Evolutionary conservation across 2,329 filamentous ascomycete species (phyloP).

Genomic region (Fusarium robinianum): DNA sequence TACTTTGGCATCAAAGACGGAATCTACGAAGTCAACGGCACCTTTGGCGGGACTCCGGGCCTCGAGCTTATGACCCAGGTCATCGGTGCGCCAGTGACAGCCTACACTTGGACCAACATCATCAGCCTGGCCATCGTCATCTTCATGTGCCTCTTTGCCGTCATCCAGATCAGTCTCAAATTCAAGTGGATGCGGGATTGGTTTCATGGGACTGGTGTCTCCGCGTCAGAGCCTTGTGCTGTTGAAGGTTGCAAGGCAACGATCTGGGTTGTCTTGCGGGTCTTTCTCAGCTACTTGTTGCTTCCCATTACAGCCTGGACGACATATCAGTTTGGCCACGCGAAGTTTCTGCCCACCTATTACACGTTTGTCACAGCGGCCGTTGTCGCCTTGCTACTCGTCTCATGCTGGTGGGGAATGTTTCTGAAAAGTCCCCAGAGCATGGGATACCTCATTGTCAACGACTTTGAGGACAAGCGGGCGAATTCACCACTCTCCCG

Average conservation of each 20-base stretch:
- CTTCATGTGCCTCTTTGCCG: conserved; percentile 62
- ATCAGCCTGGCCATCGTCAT: conserved; percentile 64
- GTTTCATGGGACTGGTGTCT: conserved; percentile 42
- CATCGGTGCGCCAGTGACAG: conserved; percentile 64
- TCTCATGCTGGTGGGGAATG: conserved; percentile 39
- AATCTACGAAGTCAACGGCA: conserved; percentile 69
- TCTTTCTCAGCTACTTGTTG: conserved; percentile 77
- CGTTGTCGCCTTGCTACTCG: conserved; percentile 30
- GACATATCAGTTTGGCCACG: conserved; percentile 66
- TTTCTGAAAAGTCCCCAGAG: conserved; percentile 23
- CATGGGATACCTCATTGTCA: conserved; percentile 40
- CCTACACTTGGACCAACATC: conserved; percentile 71
- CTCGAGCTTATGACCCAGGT: conserved; percentile 70
- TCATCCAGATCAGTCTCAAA: conserved; percentile 48
- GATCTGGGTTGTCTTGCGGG: conserved; percentile 60
- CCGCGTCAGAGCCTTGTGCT: conserved; percentile 14
- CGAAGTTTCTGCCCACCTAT: conserved; percentile 24
- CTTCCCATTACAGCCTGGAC: conserved; percentile 73
- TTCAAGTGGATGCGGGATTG: conserved; percentile 46
- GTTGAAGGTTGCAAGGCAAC: conserved; percentile 46
- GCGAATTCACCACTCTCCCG: conserved; percentile 42
- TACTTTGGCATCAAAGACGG: conserved; percentile 51
- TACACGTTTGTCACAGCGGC: conserved; percentile 41
- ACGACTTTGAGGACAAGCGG: conserved; percentile 70
- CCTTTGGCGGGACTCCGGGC: conserved; percentile 59